Conservation (phyloP, 2,329 filamentous ascomycete genomes). For the Pseudogymnoascus sp. region DNA sequence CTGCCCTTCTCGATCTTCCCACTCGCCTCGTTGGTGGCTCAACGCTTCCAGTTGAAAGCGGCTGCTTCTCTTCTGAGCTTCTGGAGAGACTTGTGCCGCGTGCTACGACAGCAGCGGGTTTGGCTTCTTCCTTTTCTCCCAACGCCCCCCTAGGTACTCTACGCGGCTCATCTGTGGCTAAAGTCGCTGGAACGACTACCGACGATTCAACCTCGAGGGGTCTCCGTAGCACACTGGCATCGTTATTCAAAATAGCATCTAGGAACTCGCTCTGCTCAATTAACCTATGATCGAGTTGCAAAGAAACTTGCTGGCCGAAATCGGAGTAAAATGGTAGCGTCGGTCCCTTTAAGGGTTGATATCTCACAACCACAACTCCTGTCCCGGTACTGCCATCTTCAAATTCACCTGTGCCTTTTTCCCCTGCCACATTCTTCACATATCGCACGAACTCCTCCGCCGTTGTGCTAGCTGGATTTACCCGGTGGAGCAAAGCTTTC, state of each 20-base stretch:
- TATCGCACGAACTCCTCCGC: slow-evolving; percentile 71
- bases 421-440: slow-evolving; percentile 66
- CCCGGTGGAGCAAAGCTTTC: slow-evolving; percentile 64
- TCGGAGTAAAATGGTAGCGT: slow-evolving; percentile 58
- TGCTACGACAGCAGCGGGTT: neutral
- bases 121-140: neutral
- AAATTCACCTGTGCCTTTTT: slow-evolving; percentile 61
- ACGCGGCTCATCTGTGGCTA: slow-evolving; percentile 21
- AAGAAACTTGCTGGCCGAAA: slow-evolving; percentile 62
- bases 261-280: slow-evolving; percentile 89
- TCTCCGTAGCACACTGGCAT: slow-evolving; percentile 64
- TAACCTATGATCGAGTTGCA: slow-evolving; percentile 69
- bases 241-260: slow-evolving; percentile 76
- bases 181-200: slow-evolving; percentile 23
- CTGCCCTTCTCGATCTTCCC: slow-evolving; percentile 34
- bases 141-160: neutral
- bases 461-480: slow-evolving; percentile 55
- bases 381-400: slow-evolving; percentile 56
- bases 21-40: slow-evolving; percentile 9
- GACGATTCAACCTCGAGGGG: slow-evolving; percentile 50
- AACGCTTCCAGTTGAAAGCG: neutral
- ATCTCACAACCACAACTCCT: slow-evolving; percentile 73
- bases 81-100: neutral
- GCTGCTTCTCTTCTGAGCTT: slow-evolving; percentile 14
- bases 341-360: slow-evolving; percentile 51